Percentiles rank a stretch among this genome's conserved stretches.
phyloP scores from a whole-genome alignment of 352 stramenopile genomes.

The Pythium angustatum region DNA sequence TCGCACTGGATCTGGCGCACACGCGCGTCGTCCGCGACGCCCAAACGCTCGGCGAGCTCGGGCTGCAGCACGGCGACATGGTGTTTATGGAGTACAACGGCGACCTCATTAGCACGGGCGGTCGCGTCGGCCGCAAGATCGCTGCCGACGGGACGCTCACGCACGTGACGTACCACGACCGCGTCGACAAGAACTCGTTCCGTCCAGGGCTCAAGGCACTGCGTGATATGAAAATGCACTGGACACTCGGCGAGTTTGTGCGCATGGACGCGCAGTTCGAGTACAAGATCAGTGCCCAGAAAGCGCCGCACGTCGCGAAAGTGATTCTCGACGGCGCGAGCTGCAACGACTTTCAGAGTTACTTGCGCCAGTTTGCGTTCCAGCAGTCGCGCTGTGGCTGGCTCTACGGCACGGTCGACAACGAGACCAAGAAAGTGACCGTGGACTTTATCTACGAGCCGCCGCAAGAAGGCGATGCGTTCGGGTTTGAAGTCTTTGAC shows the following conservation, averaged over 20 bases:
- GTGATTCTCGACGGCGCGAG: conserved; percentile 88
- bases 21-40: conserved; percentile 37
- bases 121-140: conserved; percentile 65
- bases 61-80: conserved; percentile 78
- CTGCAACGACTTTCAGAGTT: conserved; percentile 92
- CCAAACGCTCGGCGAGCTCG: conserved; percentile 60
- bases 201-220: conserved; percentile 94
- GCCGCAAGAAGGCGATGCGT: conserved; percentile 87
- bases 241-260: conserved; percentile 97
- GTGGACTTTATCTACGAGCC: conserved; percentile 97
- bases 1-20: conserved; percentile 60
- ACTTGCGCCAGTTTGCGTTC: conserved; percentile 91
- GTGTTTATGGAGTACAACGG: conserved; percentile 79
- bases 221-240: conserved; percentile 99
- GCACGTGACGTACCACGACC: conserved; percentile 76
- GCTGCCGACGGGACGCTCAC: conserved; percentile 79
- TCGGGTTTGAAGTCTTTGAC: conserved; percentile 92
- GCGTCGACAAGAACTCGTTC: conserved; percentile 87
- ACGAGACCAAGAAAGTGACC: conserved; percentile 84
- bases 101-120: conserved; percentile 54
- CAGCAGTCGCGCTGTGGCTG: conserved; percentile 93
- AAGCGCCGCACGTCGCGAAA: conserved; percentile 78
- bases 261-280: conserved; percentile 97
- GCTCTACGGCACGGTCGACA: conserved; percentile 92
- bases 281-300: conserved; percentile 96